Evolutionary conservation across 2,329 filamentous ascomycete species (phyloP).

Genomic region (Alternaria consortialis): DNA sequence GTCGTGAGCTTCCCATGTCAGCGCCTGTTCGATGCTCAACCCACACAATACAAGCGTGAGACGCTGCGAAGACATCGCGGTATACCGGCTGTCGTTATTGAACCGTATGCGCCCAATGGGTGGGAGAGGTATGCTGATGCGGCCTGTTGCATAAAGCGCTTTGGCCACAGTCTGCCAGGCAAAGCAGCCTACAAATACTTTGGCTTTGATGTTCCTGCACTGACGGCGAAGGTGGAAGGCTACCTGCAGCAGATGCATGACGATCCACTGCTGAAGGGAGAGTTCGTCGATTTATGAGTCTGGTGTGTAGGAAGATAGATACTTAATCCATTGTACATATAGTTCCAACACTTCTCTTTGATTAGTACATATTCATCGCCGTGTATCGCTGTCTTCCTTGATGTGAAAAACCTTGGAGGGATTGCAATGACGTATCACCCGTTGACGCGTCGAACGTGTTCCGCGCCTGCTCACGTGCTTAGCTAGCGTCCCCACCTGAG

Average conservation of each 20-base stretch:
- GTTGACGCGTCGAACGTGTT: neutral
- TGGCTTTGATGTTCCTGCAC: conserved; percentile 52
- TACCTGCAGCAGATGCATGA: conserved; percentile 50
- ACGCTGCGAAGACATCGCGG: conserved; percentile 54
- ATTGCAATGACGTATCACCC: neutral
- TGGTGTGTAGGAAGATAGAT: neutral
- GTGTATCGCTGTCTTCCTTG: neutral
- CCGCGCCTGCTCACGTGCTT: neutral
- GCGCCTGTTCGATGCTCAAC: conserved; percentile 60
- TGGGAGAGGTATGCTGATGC: conserved; percentile 70
- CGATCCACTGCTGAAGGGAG: conserved; percentile 44
- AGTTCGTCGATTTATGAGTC: conserved; percentile 45
- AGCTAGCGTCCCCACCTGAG: neutral
- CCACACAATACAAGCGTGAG: conserved; percentile 56
- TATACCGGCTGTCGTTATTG: conserved; percentile 65
- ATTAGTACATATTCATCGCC: neutral
- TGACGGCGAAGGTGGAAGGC: conserved; percentile 53
- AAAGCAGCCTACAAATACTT: conserved; percentile 65
- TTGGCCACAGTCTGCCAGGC: conserved; percentile 66
- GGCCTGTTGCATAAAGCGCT: conserved; percentile 62
- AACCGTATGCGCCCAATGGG: conserved; percentile 66
- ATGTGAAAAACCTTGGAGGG: neutral
- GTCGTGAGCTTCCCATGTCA: conserved; percentile 63
- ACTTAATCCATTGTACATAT: neutral
- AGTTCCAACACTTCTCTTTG: too few relatives aligned